Conservation (phyloP, 305 asterid species). For the Striga hermonthica region DNA sequence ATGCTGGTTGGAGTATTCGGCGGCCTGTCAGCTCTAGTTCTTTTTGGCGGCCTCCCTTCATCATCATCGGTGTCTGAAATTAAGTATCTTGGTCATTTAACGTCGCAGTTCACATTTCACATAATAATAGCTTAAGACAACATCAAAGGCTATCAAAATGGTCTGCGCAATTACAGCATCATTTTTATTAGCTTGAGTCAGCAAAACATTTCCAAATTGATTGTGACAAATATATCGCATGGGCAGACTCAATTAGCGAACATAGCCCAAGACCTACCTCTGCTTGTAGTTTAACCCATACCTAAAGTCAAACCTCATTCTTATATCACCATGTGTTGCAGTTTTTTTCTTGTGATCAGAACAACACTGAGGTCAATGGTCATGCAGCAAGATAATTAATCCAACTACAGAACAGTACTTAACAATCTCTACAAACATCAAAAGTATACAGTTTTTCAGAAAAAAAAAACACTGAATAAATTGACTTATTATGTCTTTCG, state of each 20-base stretch:
- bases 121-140: no score
- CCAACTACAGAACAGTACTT: neutral
- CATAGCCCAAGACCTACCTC: constrained; percentile 4
- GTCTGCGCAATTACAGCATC: neutral
- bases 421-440: neutral
- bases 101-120: neutral
- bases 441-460: neutral
- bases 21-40: constrained; percentile 73
- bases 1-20: constrained; percentile 47
- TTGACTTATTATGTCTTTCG: no score
- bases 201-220: neutral
- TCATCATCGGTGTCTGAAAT: constrained; percentile 89
- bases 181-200: neutral
- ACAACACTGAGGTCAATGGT: no score
- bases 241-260: constrained; percentile 2
- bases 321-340: neutral
- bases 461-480: neutral
- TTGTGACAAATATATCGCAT: neutral
- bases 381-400: neutral
- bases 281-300: neutral
- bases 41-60: constrained; percentile 71
- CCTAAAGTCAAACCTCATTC: neutral
- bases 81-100: constrained; percentile 18
- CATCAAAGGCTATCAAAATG: neutral
- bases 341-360: neutral